phyloP scores from a whole-genome alignment of 2,329 filamentous ascomycete species.

The Byssothecium circinans region DNA sequence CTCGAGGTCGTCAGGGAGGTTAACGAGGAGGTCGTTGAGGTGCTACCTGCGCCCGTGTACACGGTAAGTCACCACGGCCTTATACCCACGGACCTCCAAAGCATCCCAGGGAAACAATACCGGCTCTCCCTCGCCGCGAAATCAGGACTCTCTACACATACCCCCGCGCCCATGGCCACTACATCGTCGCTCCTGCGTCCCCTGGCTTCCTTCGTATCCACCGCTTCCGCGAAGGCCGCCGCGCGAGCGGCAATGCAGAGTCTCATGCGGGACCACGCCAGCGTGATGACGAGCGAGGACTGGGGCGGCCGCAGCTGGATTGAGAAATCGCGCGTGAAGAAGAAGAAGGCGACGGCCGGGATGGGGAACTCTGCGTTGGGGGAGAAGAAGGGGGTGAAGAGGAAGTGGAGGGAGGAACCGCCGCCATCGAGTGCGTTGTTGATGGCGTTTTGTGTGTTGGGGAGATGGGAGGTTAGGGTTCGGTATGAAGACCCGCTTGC shows the following conservation, averaged over 20 bases:
- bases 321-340: background rate
- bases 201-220: background rate
- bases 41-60: conserved; percentile 20
- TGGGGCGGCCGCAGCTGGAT: conserved; percentile 5
- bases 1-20: conserved; percentile 15
- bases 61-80: conserved; percentile 19
- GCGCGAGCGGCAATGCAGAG: conserved; percentile 16
- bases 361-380: background rate
- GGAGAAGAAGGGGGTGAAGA: background rate
- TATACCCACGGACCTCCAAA: conserved; percentile 4
- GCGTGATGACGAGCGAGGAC: conserved; percentile 9
- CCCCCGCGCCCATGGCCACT: background rate
- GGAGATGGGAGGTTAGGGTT: conserved; percentile 23
- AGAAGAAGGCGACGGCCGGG: background rate
- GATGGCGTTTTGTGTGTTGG: conserved; percentile 16
- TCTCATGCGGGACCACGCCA: conserved; percentile 2
- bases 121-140: background rate
- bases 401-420: background rate
- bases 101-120: conserved; percentile 10
- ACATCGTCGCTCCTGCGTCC: background rate
- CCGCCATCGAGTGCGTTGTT: conserved; percentile 10
- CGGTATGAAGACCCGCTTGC: conserved; percentile 17
- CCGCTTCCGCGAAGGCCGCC: conserved; percentile 5
- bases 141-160: background rate
- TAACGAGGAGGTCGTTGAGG: conserved; percentile 9